These are phyloP conservation scores for Aspergillus sp. DNA, from an alignment of 2,329 filamentous ascomycete genomes.

Conservation along the genomic window DNA sequence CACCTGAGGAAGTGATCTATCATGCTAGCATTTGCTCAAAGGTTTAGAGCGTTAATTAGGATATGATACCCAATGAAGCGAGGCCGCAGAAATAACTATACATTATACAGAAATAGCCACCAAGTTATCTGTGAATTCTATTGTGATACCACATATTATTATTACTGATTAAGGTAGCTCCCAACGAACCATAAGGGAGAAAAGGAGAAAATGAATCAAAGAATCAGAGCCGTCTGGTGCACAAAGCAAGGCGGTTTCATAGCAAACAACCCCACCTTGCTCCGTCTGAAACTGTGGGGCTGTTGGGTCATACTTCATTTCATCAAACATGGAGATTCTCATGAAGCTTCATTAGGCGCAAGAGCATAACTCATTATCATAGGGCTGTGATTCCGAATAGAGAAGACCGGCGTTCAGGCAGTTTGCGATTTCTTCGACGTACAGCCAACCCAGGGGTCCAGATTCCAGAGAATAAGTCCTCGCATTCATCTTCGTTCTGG, in stretches of 20 bases:
- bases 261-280: neutral
- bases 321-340: neutral
- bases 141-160: too few species aligned
- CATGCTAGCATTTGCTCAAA: neutral
- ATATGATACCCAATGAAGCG: neutral
- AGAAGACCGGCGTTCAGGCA: conserved; percentile 27
- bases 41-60: neutral
- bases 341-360: neutral
- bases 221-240: neutral
- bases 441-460: conserved; percentile 60
- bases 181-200: neutral
- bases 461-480: conserved; percentile 64
- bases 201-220: too few species aligned
- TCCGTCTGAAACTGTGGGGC: neutral
- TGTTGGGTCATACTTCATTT: neutral
- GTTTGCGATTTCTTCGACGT: conserved; percentile 45
- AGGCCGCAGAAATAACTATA: neutral
- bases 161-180: too few species aligned
- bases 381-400: conserved; percentile 27
- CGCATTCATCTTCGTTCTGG: conserved; percentile 68
- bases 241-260: neutral
- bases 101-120: neutral
- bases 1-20: neutral
- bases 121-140: too few species aligned
- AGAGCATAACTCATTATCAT: neutral